A percentile compares a stretch with the other conserved stretches of the same genome.
Evolutionary conservation across 2,329 filamentous ascomycete genomes (phyloP).

Genomic region (Xylaria sp.): DNA sequence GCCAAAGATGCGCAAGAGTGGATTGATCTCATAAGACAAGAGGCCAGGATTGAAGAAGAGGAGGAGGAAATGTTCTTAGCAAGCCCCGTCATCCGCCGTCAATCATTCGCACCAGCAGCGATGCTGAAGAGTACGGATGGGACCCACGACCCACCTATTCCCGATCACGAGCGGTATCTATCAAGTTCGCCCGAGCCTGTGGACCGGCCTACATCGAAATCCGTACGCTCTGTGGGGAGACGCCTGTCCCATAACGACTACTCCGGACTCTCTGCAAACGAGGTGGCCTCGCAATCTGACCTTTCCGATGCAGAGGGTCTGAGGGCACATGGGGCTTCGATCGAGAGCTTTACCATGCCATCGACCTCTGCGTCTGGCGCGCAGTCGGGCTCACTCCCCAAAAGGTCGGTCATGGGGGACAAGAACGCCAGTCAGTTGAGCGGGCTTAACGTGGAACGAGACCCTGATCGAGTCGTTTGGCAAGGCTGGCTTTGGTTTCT

Average conservation of each 20-base stretch:
- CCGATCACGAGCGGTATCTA: slow-evolving; percentile 57
- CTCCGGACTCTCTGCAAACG: slow-evolving; percentile 71
- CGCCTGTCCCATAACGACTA: slow-evolving; percentile 74
- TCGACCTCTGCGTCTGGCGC: slow-evolving; percentile 50
- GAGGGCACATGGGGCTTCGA: slow-evolving; percentile 61
- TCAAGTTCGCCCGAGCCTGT: slow-evolving; percentile 72
- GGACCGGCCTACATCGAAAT: slow-evolving; percentile 54
- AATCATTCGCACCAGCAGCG: slow-evolving; percentile 54
- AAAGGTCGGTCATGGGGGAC: slow-evolving; percentile 52
- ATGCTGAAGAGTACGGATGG: slow-evolving; percentile 43
- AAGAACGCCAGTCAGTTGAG: slow-evolving; percentile 74
- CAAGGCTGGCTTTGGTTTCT: slow-evolving; percentile 90
- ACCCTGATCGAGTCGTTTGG: slow-evolving; percentile 90
- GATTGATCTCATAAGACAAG: slow-evolving; percentile 82
- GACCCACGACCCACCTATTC: slow-evolving; percentile 36
- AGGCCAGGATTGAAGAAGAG: slow-evolving; percentile 87
- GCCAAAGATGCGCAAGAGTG: slow-evolving; percentile 83
- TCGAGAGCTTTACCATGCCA: slow-evolving; percentile 61
- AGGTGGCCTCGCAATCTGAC: slow-evolving; percentile 84
- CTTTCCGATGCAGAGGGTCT: slow-evolving; percentile 77
- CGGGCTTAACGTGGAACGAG: slow-evolving; percentile 66
- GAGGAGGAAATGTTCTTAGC: slow-evolving; percentile 84
- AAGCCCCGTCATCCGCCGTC: slow-evolving; percentile 68
- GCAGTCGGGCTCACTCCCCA: slow-evolving; percentile 47
- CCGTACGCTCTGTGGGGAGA: slow-evolving; percentile 51